Evolutionary conservation across 805 yeast genomes (phyloP), one percentile per base, ranked within the genome.

Genomic region (Yarrowia divulgata): DNA sequence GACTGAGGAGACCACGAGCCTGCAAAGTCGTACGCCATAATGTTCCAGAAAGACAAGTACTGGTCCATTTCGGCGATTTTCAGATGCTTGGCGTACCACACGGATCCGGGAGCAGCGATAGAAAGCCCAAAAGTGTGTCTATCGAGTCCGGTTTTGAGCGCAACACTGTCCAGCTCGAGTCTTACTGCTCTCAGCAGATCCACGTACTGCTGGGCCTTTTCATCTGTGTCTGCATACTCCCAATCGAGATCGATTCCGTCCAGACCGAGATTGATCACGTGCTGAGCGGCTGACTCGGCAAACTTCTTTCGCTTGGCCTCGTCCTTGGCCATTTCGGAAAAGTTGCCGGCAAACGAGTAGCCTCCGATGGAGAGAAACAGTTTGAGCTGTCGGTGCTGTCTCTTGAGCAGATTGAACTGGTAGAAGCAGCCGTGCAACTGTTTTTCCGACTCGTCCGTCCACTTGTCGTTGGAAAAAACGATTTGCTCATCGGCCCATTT

Each of bases 231-330:
- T 0, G 97, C 97, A 74, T 88, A 94, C 78, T 94, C 99, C 97
- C 97, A 94, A 79, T 94, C 99, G 37, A 94, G 79, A 77, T 95
- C 98, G 57, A 94, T 80, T 0, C 99, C 98, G 77, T 95, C 98
- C 74, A 95, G 88, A 0, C 90, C 88, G 75, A 85, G 85, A 32
- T 82, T 78, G 1, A 77, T 69, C 76, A 91, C 81, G 32, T 85
- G 77, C 0, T 78, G 76, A 0, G 85, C 80, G 0, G 87, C 79
- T 0, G 89, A 81, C 0, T 74, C 64, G 1, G 87, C 84, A 76
- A 93, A 91, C 0, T 52, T 75, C 0, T 76, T 74, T 8, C 88
- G 71, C 58, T 78, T 80, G 1, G 54, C 67, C 0, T 79, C 76
- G 29, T 85, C 82, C 0, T 81, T 76, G 46, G 77, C 74, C 4